A percentile compares a stretch with the other conserved stretches of the same genome.
Evolutionary conservation across 2,329 filamentous ascomycete genomes (phyloP).

Genomic region (Botryosphaeria dothidea): DNA sequence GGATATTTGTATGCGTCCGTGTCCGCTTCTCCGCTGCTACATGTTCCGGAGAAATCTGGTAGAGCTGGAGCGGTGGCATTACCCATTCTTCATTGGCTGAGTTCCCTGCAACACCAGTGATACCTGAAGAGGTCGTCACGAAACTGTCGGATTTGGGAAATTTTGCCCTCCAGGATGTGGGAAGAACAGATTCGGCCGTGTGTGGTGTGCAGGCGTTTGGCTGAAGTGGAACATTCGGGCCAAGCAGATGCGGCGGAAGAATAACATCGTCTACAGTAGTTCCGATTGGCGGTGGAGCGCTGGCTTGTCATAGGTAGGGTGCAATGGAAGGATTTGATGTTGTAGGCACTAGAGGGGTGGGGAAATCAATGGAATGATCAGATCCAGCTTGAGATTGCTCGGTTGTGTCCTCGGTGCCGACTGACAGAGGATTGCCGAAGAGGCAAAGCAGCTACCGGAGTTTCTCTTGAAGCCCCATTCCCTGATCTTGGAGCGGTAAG

Average conservation of each 20-base stretch:
- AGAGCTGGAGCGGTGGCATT: too few species aligned
- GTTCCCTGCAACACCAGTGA: too few species aligned
- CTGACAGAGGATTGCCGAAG: neutral
- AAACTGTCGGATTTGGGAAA: too few species aligned
- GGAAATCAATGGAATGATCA: neutral
- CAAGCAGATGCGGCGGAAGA: neutral
- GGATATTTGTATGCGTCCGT: too few species aligned
- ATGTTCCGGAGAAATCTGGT: too few species aligned
- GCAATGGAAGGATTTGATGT: neutral
- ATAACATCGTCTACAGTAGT: neutral
- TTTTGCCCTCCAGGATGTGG: too few species aligned
- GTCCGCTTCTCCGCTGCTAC: too few species aligned
- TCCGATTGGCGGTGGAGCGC: neutral
- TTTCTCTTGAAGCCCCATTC: neutral
- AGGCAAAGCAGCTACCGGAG: neutral
- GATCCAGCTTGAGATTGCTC: neutral
- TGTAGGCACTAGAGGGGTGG: neutral
- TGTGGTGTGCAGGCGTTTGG: neutral
- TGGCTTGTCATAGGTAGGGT: neutral
- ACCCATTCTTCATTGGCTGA: too few species aligned
- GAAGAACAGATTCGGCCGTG: neutral
- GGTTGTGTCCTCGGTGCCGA: neutral
- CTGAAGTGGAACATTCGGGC: neutral
- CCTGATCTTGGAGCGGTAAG: neutral
- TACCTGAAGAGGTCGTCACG: too few species aligned